Evolutionary conservation across 805 yeast genomes (phyloP), one percentile per base, ranked within the genome.

Genomic region (Debaryomyces maramus): DNA sequence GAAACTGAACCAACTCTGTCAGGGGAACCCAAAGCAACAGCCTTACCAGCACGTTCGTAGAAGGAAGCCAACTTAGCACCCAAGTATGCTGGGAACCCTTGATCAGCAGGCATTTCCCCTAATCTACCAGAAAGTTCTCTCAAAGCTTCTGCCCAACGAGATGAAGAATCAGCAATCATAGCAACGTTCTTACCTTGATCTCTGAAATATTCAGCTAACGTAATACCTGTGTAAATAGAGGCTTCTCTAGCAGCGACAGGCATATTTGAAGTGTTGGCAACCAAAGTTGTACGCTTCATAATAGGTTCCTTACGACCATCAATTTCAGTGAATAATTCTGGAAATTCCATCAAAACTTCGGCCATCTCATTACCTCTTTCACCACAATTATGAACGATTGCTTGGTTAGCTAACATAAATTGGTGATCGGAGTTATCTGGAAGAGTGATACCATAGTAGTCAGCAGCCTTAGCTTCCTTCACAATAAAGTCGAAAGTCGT

Each of bases 101-200:
- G 99, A 73, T 93, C 99, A 47, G 99, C 99, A 64, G 99, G 99
- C 99, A 93, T 93, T 78, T 93, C 99, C 73, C 99, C 99, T 67
- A 93, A 78, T 80, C 99, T 95, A 80, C 99, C 99, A 38, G 98
- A 90, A 66, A 93, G 85, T 80, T 93, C 99, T 84, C 99, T 90
- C 65, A 93, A 79, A 47, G 99, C 99, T 77, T 93, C 99, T 32
- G 99, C 99, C 99, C 99, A 93, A 78, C 99, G 90, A 22, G 97
- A 90, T 23, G 98, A 91, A 5, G 99, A 93, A 69, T 93, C 99
- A 45, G 99, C 99, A 85, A 93, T 93, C 98, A 93, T 93, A 23
- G 98, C 82, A 48, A 93, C 99, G 63, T 93, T 77, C 77, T 93
- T 93, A 75, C 99, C 99, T 76, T 93, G 99, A 75, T 93, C 99